These are phyloP conservation scores for Digitaria exilis DNA, from an alignment of 202 grass and related monocot species.

Conservation along the genomic window DNA sequence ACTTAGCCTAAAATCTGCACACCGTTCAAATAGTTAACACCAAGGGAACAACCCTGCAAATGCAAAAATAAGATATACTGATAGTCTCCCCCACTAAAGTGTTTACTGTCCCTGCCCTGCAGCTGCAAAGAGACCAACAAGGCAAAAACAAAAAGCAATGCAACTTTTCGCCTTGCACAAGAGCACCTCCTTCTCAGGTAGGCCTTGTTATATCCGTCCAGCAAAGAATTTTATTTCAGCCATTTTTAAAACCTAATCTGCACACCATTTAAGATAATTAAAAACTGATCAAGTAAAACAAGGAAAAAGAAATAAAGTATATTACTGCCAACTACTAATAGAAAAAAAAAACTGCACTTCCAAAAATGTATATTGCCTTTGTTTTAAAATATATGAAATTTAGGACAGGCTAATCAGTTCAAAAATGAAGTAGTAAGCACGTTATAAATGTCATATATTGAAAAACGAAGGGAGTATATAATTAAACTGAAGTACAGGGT, in stretches of 20 bases:
- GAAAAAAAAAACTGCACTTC: neutral
- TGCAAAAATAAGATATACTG: constrained; percentile 26
- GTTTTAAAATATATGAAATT: neutral
- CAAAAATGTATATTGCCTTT: neutral
- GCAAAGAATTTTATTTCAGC: constrained; percentile 48
- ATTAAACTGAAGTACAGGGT: neutral
- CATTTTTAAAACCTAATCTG: constrained; percentile 65
- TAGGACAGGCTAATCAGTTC: neutral
- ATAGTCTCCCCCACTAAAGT: constrained; percentile 27
- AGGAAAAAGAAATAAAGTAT: constrained; percentile 29
- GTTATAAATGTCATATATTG: neutral
- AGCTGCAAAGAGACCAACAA: constrained; percentile 45
- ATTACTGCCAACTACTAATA: constrained; percentile 9
- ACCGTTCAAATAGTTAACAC: constrained; percentile 27
- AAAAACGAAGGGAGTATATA: neutral
- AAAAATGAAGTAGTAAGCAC: neutral
- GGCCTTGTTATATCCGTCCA: constrained; percentile 40
- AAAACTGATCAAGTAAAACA: constrained; percentile 19
- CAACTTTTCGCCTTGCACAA: constrained; percentile 36
- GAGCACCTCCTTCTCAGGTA: constrained; percentile 52
- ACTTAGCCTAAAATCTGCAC: constrained; percentile 34
- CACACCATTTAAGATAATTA: constrained; percentile 59
- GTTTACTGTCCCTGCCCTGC: constrained; percentile 39
- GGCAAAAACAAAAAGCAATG: constrained; percentile 1
- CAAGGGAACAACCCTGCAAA: constrained; percentile 31